These are phyloP conservation scores for Scleromitrula shiraiana DNA, from an alignment of 2,329 filamentous ascomycete genomes.

Conservation along the genomic window DNA sequence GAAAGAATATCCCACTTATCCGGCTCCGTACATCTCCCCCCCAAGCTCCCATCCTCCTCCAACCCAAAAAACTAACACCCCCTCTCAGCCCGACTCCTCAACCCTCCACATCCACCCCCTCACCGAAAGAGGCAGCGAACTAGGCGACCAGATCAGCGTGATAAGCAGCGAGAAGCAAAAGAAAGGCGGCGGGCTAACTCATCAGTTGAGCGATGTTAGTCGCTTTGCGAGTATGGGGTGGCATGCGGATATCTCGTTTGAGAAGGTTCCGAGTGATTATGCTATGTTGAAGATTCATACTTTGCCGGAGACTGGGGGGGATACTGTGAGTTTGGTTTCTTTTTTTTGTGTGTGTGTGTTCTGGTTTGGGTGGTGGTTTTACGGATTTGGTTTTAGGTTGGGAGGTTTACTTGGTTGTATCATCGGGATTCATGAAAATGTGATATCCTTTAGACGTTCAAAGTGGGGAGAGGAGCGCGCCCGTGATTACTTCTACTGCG, in stretches of 20 bases:
- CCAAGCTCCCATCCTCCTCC: not conserved
- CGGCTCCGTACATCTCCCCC: constrained; percentile 7
- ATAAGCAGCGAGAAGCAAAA: constrained; percentile 40
- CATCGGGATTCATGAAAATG: no score
- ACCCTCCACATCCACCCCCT: constrained; percentile 49
- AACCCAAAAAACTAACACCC: not conserved
- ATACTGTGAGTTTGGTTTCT: constrained; percentile 34
- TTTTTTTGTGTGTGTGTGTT: constrained; percentile 42
- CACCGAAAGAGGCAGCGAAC: constrained; percentile 41
- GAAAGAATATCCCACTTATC: constrained; percentile 1
- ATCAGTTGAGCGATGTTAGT: constrained; percentile 42
- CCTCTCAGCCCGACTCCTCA: constrained; percentile 30
- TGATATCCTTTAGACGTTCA: no score
- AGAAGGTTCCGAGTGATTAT: constrained; percentile 45
- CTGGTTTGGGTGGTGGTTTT: constrained; percentile 38
- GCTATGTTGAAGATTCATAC: constrained; percentile 43
- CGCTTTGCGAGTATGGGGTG: constrained; percentile 42
- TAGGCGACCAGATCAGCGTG: constrained; percentile 47
- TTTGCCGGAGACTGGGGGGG: constrained; percentile 40
- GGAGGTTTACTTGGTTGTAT: no score
- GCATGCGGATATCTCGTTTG: constrained; percentile 48
- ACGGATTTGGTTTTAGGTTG: no score
- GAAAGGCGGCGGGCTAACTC: constrained; percentile 32
- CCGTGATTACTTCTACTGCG: no score
- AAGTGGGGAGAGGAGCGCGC: no score